Evolutionary conservation across 495 filamentous ascomycete genomes (phyloP).

Genomic region (Penicillium tannophilum): DNA sequence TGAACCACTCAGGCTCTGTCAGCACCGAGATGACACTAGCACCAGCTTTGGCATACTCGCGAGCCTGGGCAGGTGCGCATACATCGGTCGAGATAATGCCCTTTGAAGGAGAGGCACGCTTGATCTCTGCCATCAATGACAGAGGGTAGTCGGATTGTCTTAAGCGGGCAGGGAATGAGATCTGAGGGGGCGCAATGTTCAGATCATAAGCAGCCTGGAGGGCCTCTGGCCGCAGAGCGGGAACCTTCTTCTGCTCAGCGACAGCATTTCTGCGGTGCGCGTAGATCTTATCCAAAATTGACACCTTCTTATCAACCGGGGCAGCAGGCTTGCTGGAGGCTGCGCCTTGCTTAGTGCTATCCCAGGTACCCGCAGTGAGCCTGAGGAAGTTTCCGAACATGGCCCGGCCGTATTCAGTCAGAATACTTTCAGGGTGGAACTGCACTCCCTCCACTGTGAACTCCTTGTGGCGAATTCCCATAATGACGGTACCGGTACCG

Average conservation of each 20-base stretch:
- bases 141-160: conserved; percentile 78
- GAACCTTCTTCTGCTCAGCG: conserved; percentile 79
- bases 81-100: conserved; percentile 86
- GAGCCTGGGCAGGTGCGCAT: conserved; percentile 86
- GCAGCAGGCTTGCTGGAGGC: conserved; percentile 24
- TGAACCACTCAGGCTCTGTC: conserved; percentile 98
- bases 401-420: conserved; percentile 80
- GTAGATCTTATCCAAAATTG: conserved; percentile 92
- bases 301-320: conserved; percentile 61
- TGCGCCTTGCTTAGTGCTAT: conserved; percentile 62
- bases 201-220: conserved; percentile 86
- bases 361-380: conserved; percentile 89
- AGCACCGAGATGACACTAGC: conserved; percentile 97
- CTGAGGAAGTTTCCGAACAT: conserved; percentile 93
- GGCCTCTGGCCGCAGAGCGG: conserved; percentile 79
- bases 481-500: conserved; percentile 74
- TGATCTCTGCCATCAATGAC: conserved; percentile 94
- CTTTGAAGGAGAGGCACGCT: conserved; percentile 94
- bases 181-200: conserved; percentile 80
- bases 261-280: conserved; percentile 77
- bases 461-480: conserved; percentile 94
- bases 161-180: conserved; percentile 78
- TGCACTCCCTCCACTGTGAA: conserved; percentile 90
- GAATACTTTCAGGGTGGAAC: conserved; percentile 96
- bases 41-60: conserved; percentile 88